Conservation (phyloP, 2,329 filamentous ascomycete genomes). For the Aureobasidium sp. region DNA sequence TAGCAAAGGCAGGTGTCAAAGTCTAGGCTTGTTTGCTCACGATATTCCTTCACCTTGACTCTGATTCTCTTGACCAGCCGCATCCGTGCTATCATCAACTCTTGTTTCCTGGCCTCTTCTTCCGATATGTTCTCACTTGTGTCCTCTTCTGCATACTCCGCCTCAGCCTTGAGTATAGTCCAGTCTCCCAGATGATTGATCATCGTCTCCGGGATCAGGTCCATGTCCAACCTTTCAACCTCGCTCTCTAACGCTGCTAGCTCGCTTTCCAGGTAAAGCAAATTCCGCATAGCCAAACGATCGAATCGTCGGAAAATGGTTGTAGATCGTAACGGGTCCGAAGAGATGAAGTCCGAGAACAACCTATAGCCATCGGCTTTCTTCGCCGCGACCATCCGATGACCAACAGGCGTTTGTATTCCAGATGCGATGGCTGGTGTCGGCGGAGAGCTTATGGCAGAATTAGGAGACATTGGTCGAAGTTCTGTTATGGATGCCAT, state of each 20-base stretch:
- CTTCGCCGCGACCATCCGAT: background rate
- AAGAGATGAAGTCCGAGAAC: constrained; percentile 7
- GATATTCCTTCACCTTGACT: constrained; percentile 13
- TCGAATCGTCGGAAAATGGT: constrained; percentile 12
- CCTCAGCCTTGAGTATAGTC: background rate
- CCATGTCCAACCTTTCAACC: constrained; percentile 7
- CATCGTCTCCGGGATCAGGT: background rate
- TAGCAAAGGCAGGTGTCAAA: background rate
- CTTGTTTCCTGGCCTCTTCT: background rate
- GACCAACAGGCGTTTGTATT: background rate
- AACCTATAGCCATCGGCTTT: background rate
- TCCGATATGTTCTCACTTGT: background rate
- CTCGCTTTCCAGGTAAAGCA: constrained; percentile 14
- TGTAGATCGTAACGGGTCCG: background rate
- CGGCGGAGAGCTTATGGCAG: background rate
- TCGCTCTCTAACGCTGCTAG: constrained; percentile 5
- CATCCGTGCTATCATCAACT: constrained; percentile 9
- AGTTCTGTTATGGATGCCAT: constrained; percentile 1
- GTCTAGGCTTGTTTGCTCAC: background rate
- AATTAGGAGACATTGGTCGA: background rate
- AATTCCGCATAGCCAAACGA: constrained; percentile 3
- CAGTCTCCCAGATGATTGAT: background rate
- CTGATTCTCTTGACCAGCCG: background rate
- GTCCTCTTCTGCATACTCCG: background rate
- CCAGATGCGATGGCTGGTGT: background rate